Evolutionary conservation across 768 basidiomycete genomes (phyloP), one percentile per base, ranked within the genome.

Genomic region (Neoboletus brunneissimus): DNA sequence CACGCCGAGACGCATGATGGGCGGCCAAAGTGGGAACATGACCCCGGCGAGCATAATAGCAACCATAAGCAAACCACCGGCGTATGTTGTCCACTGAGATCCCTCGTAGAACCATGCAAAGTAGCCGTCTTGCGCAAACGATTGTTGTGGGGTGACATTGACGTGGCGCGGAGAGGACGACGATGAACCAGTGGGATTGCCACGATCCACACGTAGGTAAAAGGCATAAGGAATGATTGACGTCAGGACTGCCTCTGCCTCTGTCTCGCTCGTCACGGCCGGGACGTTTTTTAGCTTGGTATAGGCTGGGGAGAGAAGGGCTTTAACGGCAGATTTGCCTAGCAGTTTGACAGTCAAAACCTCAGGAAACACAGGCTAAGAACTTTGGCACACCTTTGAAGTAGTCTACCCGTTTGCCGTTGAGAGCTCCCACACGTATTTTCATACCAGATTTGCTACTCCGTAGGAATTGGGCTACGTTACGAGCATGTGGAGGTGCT

Each of bases 21-120:
- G 84, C 2, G 97, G 97, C 97, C 97, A 99, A 16, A 99, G 81
- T 4, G 97, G 97, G 84, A 97, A 99, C 94, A 99, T 97, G 67
- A 98, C 95, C 2, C 91, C 95, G 5, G 89, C 94, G 42, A 99
- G 87, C 79, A 98, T 93, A 68, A 98, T 78, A 41, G 80, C 83
- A 56, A 98, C 94, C 91, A 99, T 94, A 29, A 85, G 85, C 13
- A 89, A 77, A 18, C 91, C 96, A 41, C 94, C 92, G 11, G 93
- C 84, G 67, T 96, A 92, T 8, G 91, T 95, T 63, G 88, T 91
- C 84, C 93, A 87, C 66, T 96, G 94, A 15, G 91, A 91, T 42
- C 93, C 91, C 57, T 94, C 92, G 72, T 94, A 92, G 74, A 98
- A 93, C 96, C 96, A 99, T 29, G 89, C 94, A 72, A 91, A 98